Evolutionary conservation across 345 rosid genomes (phyloP).

Genomic region (Eucalyptus pauciflora): DNA sequence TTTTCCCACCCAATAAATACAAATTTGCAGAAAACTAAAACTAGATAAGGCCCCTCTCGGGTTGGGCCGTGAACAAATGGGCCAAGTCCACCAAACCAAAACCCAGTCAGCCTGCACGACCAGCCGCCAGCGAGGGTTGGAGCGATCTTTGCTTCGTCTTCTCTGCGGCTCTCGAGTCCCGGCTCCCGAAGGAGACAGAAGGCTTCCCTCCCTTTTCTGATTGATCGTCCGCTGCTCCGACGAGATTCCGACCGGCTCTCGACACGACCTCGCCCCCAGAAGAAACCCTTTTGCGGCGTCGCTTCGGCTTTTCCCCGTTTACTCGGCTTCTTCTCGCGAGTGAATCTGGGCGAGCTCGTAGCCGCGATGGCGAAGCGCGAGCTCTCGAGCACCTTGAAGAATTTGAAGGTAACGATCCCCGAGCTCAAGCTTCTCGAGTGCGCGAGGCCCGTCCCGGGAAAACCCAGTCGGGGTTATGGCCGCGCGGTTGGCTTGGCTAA

Average conservation of each 20-base stretch:
- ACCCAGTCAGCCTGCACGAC: not conserved
- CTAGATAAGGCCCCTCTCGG: not conserved
- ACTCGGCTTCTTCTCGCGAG: not conserved
- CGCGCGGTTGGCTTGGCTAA: not conserved
- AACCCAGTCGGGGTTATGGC: not conserved
- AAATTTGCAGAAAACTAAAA: not conserved
- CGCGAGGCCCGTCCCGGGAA: not conserved
- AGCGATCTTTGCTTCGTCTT: not conserved
- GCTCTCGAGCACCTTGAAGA: slow-evolving; percentile 75
- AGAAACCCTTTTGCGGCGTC: not conserved
- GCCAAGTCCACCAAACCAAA: not conserved
- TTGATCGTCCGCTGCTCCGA: not conserved
- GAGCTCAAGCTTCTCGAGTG: not conserved
- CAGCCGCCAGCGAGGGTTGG: not conserved
- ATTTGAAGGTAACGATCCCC: slow-evolving; percentile 51
- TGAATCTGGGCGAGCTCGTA: not conserved
- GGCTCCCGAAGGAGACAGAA: not conserved
- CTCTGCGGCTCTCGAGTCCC: not conserved
- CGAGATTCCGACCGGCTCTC: not conserved
- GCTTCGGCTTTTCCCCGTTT: not conserved
- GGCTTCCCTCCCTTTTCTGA: not conserved
- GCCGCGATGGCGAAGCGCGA: slow-evolving; percentile 68
- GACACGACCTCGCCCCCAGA: not conserved
- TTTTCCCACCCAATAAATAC: fast-evolving
- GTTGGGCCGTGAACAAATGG: not conserved